Evolutionary conservation across 1,284 basidiomycete species (phyloP).

Genomic region (Rhodotorula glutinis): DNA sequence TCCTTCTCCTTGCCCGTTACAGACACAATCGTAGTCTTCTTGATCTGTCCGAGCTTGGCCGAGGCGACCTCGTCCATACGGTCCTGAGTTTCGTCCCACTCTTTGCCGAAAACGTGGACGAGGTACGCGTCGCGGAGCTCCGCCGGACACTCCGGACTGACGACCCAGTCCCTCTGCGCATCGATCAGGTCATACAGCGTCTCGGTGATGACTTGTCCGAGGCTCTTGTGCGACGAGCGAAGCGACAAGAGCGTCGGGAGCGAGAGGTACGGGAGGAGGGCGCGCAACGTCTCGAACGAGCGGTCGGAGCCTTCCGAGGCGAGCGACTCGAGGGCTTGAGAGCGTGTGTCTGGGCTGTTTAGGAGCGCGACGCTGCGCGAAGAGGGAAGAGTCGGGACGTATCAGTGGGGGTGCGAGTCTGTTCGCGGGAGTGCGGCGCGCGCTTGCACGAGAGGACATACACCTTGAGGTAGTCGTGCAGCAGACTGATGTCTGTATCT

Average conservation of each 20-base stretch:
- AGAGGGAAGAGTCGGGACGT: no score
- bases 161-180: conserved; percentile 14
- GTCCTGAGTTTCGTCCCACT: conserved; percentile 1
- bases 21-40: neutral
- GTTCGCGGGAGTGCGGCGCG: no score
- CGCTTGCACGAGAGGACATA: no score
- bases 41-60: neutral
- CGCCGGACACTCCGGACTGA: neutral
- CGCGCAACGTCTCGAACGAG: neutral
- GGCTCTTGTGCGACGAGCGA: neutral
- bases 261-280: conserved; percentile 11
- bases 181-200: conserved; percentile 5
- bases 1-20: neutral
- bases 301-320: neutral
- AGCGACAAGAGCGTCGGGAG: conserved; percentile 14
- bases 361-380: conserved; percentile 9
- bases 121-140: conserved; percentile 12
- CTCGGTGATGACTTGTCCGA: neutral
- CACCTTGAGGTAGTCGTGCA: no score
- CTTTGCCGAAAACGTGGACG: conserved; percentile 3
- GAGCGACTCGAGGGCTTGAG: neutral
- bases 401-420: no score
- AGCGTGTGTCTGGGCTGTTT: conserved; percentile 1
- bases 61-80: neutral
- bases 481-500: no score